phyloP scores from a whole-genome alignment of 2,329 filamentous ascomycete genomes.

The Graphilbum sp. region DNA sequence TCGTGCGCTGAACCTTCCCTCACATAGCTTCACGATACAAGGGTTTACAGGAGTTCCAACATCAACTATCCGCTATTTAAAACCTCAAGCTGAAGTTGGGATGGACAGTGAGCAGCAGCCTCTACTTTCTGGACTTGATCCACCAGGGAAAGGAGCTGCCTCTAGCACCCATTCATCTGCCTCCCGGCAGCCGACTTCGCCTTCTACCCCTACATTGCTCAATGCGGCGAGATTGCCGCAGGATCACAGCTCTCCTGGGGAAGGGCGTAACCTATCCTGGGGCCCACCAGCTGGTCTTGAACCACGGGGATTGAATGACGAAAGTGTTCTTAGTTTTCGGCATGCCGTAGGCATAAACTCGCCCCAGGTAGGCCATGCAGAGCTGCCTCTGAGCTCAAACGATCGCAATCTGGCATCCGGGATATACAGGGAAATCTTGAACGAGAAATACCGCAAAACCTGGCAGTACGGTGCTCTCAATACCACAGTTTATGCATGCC shows the following conservation, averaged over 20 bases:
- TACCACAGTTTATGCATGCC: conserved; percentile 22
- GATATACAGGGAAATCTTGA: conserved; percentile 24
- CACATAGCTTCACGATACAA: too few species aligned
- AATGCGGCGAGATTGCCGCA: too few species aligned
- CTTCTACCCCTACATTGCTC: too few species aligned
- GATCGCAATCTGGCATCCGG: conserved; percentile 22
- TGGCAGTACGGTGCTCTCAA: conserved; percentile 19
- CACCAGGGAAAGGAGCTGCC: too few species aligned
- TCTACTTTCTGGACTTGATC: too few species aligned
- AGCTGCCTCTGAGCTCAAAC: conserved; percentile 16
- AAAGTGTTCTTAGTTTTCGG: conserved; percentile 25
- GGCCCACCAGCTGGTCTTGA: conserved; percentile 19
- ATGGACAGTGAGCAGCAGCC: too few species aligned
- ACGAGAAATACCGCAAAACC: conserved; percentile 15
- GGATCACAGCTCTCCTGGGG: conserved; percentile 11
- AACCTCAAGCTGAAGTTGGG: too few species aligned
- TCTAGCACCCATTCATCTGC: too few species aligned
- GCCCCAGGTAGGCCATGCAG: conserved; percentile 9
- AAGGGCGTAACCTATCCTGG: conserved; percentile 18
- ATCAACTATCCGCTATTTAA: too few species aligned
- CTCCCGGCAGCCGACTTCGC: too few species aligned
- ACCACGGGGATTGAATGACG: conserved; percentile 18
- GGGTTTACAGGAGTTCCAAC: too few species aligned
- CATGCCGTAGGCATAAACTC: conserved; percentile 26
- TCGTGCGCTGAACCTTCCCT: too few species aligned